Conservation (phyloP, 1,284 basidiomycete genomes). For the Grifola frondosa region DNA sequence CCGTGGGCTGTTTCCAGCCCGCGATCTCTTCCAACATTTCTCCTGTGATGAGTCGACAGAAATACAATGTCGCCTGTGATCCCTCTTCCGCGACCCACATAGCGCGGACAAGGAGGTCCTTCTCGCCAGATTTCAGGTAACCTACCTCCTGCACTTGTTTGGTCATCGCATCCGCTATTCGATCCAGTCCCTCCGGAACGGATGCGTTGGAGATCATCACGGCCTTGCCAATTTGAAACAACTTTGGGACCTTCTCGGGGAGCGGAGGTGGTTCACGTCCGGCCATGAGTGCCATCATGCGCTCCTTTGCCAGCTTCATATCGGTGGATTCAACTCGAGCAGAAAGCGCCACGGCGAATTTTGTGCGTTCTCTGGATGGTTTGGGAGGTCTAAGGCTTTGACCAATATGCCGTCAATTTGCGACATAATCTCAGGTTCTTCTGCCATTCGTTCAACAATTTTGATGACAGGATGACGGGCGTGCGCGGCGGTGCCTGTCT, state of each 20-base stretch:
- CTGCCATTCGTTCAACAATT: slow-evolving; percentile 10
- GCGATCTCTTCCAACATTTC: slow-evolving; percentile 11
- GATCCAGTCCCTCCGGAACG: slow-evolving; percentile 12
- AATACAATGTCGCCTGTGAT: slow-evolving; percentile 12
- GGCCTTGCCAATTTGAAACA: slow-evolving; percentile 17
- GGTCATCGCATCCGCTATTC: slow-evolving; percentile 3
- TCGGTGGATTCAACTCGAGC: slow-evolving; percentile 13
- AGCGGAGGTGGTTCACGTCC: slow-evolving; percentile 14
- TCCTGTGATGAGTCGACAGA: slow-evolving; percentile 8
- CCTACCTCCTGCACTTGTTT: slow-evolving; percentile 3
- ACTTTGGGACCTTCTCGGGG: slow-evolving; percentile 13
- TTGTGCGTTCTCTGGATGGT: slow-evolving; percentile 16
- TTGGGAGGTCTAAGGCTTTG: slow-evolving; percentile 16
- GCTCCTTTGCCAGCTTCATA: slow-evolving; percentile 5
- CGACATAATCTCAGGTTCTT: slow-evolving; percentile 16
- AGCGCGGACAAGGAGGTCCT: slow-evolving; percentile 7
- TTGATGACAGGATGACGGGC: slow-evolving; percentile 12
- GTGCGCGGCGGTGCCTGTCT: background rate
- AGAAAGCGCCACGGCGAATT: slow-evolving; percentile 12
- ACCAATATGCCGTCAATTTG: slow-evolving; percentile 17
- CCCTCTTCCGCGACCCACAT: slow-evolving; percentile 11
- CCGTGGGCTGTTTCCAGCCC: slow-evolving; percentile 5
- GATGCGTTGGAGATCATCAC: slow-evolving; percentile 7
- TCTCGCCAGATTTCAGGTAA: slow-evolving; percentile 8
- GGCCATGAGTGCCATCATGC: slow-evolving; percentile 3